These are phyloP conservation scores for Ogataea trehalophila DNA, from an alignment of 805 yeast species.

Conservation along the genomic window DNA sequence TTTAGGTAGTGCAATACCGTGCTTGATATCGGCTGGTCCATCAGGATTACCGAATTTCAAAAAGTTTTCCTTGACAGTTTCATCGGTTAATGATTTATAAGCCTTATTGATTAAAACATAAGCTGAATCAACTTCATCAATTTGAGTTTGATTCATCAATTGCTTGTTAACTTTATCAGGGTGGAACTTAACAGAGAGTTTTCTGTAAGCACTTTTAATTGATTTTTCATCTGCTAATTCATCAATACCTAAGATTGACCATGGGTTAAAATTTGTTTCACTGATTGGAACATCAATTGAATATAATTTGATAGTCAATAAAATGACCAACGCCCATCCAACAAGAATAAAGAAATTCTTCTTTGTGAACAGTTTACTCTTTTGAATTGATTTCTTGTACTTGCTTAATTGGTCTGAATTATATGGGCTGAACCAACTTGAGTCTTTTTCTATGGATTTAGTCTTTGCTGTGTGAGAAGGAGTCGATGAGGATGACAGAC, in stretches of 20 bases:
- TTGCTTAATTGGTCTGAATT: conserved; percentile 28
- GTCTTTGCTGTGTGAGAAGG: background rate
- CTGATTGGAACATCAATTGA: conserved; percentile 42
- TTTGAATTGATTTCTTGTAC: conserved; percentile 23
- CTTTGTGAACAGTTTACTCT: conserved; percentile 33
- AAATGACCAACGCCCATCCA: conserved; percentile 61
- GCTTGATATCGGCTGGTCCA: conserved; percentile 86
- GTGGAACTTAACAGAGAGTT: conserved; percentile 81
- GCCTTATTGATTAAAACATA: conserved; percentile 86
- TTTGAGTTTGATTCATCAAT: conserved; percentile 49
- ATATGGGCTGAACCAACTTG: conserved; percentile 32
- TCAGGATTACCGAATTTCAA: conserved; percentile 94
- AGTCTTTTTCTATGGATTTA: conserved; percentile 9
- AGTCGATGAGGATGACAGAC: background rate
- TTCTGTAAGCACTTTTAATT: conserved; percentile 78
- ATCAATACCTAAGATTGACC: conserved; percentile 73
- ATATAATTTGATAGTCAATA: conserved; percentile 36
- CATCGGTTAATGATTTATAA: conserved; percentile 92
- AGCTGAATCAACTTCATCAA: conserved; percentile 58
- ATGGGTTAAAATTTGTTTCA: conserved; percentile 73
- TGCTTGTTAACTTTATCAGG: conserved; percentile 85
- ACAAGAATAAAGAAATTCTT: conserved; percentile 27
- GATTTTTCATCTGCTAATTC: conserved; percentile 66
- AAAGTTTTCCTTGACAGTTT: conserved; percentile 73
- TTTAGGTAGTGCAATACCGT: conserved; percentile 94